These are phyloP conservation scores for Leccinum angustisporum DNA, from an alignment of 1,284 basidiomycete species.

Conservation along the genomic window DNA sequence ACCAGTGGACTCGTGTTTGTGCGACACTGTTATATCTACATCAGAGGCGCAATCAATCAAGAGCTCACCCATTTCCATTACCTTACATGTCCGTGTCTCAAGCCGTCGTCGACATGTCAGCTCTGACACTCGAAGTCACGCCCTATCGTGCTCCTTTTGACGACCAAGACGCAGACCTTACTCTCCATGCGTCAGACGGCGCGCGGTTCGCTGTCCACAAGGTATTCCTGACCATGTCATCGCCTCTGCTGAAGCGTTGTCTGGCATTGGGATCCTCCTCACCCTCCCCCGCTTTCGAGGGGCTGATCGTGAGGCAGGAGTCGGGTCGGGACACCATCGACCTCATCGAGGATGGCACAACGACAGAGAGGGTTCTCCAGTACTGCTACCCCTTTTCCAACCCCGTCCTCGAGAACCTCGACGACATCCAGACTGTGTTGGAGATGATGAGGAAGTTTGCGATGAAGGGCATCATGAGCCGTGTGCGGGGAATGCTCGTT, in stretches of 20 bases:
- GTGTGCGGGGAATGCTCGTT: constrained; percentile 25
- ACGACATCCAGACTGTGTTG: constrained; percentile 34
- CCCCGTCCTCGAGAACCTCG: constrained; percentile 31
- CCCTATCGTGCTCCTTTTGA: constrained; percentile 32
- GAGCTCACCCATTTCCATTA: constrained; percentile 15
- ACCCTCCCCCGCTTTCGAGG: constrained; percentile 29
- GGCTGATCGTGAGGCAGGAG: constrained; percentile 26
- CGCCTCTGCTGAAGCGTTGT: constrained; percentile 31
- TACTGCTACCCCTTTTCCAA: constrained; percentile 34
- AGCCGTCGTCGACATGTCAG: constrained; percentile 21
- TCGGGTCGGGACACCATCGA: constrained; percentile 28
- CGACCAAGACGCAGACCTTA: constrained; percentile 32
- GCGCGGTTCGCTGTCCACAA: constrained; percentile 35
- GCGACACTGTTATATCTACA: constrained; percentile 28
- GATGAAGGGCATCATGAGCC: constrained; percentile 33
- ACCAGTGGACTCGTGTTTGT: constrained; percentile 13
- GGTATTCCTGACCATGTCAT: constrained; percentile 31
- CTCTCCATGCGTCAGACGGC: constrained; percentile 33
- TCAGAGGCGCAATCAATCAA: constrained; percentile 20
- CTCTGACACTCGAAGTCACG: constrained; percentile 30
- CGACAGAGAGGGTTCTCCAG: constrained; percentile 35
- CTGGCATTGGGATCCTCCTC: constrained; percentile 29
- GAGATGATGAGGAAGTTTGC: constrained; percentile 36
- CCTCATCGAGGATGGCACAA: constrained; percentile 27
- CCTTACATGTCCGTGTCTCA: constrained; percentile 33